Base-by-base conservation (phyloP, 2,329 filamentous ascomycete species). In the Dothideomycetidae sp. region DNA sequence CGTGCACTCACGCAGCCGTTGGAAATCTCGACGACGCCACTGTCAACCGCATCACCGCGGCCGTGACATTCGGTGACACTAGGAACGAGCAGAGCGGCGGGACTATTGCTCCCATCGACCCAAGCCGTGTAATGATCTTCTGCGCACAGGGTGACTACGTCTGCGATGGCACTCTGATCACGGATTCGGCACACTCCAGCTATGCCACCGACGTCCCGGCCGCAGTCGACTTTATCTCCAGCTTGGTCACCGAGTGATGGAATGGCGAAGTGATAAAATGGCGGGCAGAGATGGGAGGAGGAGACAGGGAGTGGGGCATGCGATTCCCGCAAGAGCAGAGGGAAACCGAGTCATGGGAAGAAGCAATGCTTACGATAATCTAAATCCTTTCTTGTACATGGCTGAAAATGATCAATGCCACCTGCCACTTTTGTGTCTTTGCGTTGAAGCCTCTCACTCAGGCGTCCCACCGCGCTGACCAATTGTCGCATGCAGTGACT, bases 71-170 rank as follows among this genome's bases (percentile, higher is more conserved):
- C 42, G 52, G 53, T 17, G 50, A 55, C 36, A 61, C 59, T 3
- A 50, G 53, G 43, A 61, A 61, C 34, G 32, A 39, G 33, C 58
- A 61, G 47, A 56, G 58, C 35, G 37, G 41, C 14, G 56, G 58
- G 11, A 42, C 44, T 5, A 60, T 62, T 29, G 45, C 49, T 1
- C 46, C 46, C 31, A 60, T 55, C 36, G 55, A 58, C 3, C 29
- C 36, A 4, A 42, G 43, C 21, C 48, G 49, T 26, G 43, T 50
- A 23, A 48, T 47, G 37, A 44, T 49, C 29, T 53, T 50, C 43
- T 55, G 53, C 35, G 48, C 46, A 21, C 13, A 40, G 10, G 48
- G 46, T 12, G 52, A 55, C 26, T 45, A 45, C 18, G 51, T 55
- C 15, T 55, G 52, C 41, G 40, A 14, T 13, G 43, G 42, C 9